Percentiles rank a stretch among this genome's conserved stretches.
Conservation (phyloP, 169 alveolate species). For the Amoebophrya sp. region DNA sequence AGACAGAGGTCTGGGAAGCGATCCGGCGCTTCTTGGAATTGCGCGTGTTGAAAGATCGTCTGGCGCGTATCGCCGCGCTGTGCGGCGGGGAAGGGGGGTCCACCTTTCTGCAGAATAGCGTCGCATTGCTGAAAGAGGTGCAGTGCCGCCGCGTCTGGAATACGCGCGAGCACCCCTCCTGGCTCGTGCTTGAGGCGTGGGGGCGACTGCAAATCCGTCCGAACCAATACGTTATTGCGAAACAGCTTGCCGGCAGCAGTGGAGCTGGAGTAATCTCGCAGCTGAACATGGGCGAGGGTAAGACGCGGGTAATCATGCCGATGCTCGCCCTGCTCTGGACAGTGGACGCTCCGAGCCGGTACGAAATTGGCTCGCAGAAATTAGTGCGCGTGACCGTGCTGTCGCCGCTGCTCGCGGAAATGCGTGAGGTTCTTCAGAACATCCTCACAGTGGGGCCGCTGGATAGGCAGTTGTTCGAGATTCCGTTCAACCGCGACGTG, state of each 20-base stretch:
- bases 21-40: too few relatives aligned
- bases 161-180: neutral
- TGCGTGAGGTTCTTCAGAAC: neutral
- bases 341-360: too few relatives aligned
- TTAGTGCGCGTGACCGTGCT: slow-evolving; percentile 14
- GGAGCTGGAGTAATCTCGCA: slow-evolving; percentile 20
- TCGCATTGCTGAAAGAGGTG: slow-evolving; percentile 20
- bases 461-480: slow-evolving; percentile 5
- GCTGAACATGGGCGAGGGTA: slow-evolving; percentile 28
- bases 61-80: too few relatives aligned
- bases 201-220: slow-evolving; percentile 22
- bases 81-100: too few relatives aligned
- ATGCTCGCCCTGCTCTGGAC: slow-evolving; percentile 21
- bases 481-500: slow-evolving; percentile 20
- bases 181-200: slow-evolving; percentile 21
- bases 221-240: slow-evolving; percentile 12
- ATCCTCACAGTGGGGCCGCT: neutral
- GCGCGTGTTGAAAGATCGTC: too few relatives aligned
- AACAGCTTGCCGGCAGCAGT: neutral
- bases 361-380: neutral
- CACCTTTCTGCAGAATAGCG: too few relatives aligned
- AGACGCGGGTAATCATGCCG: slow-evolving; percentile 17
- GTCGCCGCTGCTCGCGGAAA: slow-evolving; percentile 4
- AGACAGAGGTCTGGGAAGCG: too few relatives aligned
- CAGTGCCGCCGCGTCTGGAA: slow-evolving; percentile 6